Evolutionary conservation across 305 asterid genomes (phyloP), one percentile per base, ranked within the genome.

Genomic region (Solanum aculeatissimum): DNA sequence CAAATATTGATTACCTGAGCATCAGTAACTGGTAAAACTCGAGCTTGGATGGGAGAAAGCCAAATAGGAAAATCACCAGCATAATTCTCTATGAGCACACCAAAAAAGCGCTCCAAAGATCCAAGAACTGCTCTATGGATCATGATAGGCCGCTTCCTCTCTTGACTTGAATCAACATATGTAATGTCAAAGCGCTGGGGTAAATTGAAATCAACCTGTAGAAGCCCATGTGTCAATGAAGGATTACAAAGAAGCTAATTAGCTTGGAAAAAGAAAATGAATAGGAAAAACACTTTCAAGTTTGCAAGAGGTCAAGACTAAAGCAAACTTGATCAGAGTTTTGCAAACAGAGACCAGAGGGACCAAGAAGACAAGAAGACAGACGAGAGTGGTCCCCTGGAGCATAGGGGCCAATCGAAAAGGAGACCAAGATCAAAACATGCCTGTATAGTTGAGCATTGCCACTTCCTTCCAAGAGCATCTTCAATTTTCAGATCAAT

Each of bases 381-480:
- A 71, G 80, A 42, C 3, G 12, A 71, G 35, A 71, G 54, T 71
- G 80, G 35, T n/a, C 19, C 19, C 7, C 6, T 49, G 19, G 55
- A 1, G 60, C 66, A 13, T 12, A 62, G 11, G 2, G 23, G 23
- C 5, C n/a, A 75, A 32, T 80, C 16, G 11, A 29, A 74, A 18
- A 9, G 71, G n/a, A 74, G 43, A 72, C 18, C 72, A 38, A 69
- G 9, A 69, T 38, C 27, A 69, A 69, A 38, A 63, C 84, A 49
- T 84, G 92, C 99, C 97, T 93, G 98, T 88, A 95, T 91, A 86
- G 99, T 95, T 35, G 99, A 94, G 94, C 99, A 96, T 88, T 96
- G 98, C 99, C 98, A 94, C 90, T 94, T 96, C 87, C 99, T 92
- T 89, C 99, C 99, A 72, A 96, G 93, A 87, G 99, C 99, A 87